These are phyloP conservation scores for Hyphochytrium catenoides DNA, from an alignment of 352 stramenopile genomes.

Conservation along the genomic window DNA sequence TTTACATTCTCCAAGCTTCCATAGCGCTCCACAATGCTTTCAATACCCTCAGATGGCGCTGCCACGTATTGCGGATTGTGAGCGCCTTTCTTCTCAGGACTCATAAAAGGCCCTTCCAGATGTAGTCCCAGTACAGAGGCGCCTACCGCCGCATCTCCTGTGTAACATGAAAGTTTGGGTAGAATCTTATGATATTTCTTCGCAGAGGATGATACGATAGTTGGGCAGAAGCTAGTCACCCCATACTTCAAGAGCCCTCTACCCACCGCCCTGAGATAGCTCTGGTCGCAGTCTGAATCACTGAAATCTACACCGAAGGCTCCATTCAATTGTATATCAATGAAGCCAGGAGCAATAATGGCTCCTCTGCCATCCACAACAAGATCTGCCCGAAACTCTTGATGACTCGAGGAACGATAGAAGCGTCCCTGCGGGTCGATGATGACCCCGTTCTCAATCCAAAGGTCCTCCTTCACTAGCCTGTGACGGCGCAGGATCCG, in stretches of 20 bases:
- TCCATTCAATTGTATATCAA: constrained; percentile 71
- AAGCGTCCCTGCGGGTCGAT: constrained; percentile 25
- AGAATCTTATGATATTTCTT: constrained; percentile 31
- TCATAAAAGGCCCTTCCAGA: constrained; percentile 71
- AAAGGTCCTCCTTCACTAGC: constrained; percentile 18
- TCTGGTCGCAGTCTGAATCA: constrained; percentile 15
- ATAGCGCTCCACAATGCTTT: constrained; percentile 24
- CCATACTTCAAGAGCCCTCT: constrained; percentile 26
- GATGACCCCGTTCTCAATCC: constrained; percentile 25
- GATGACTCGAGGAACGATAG: constrained; percentile 13
- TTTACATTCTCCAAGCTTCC: constrained; percentile 25
- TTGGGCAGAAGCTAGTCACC: constrained; percentile 64
- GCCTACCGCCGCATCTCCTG: constrained; percentile 12
- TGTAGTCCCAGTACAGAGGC: constrained; percentile 57
- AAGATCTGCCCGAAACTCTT: constrained; percentile 16
- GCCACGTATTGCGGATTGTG: constrained; percentile 34
- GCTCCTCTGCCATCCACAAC: constrained; percentile 33
- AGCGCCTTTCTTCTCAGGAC: constrained; percentile 33
- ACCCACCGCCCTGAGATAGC: constrained; percentile 21
- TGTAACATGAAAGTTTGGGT: constrained; percentile 17
- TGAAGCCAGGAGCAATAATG: constrained; percentile 54
- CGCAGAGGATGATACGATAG: constrained; percentile 41
- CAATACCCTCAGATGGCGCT: constrained; percentile 15
- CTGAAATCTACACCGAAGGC: constrained; percentile 64
- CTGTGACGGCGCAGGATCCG: constrained; percentile 20